Evolutionary conservation across 768 basidiomycete species (phyloP).

Genomic region (Lentinula guzmanii): DNA sequence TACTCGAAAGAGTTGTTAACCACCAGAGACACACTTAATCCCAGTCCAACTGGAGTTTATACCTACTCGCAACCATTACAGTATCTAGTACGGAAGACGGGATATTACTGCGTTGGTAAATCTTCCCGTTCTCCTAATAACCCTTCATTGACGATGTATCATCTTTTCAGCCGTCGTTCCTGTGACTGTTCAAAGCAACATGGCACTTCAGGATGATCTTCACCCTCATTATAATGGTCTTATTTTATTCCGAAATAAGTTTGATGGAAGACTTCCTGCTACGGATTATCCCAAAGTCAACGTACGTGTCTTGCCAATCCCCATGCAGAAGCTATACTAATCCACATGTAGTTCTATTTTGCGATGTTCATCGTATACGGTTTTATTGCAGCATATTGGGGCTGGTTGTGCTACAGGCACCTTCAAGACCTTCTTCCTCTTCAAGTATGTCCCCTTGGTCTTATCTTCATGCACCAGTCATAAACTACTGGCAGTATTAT

Average conservation of each 20-base stretch:
- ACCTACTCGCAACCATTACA: conserved; percentile 68
- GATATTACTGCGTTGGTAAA: conserved; percentile 95
- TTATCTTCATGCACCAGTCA: background rate
- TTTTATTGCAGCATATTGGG: conserved; percentile 69
- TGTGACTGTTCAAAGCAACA: conserved; percentile 62
- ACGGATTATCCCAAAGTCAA: conserved; percentile 97
- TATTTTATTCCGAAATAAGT: conserved; percentile 84
- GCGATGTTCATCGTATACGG: conserved; percentile 77
- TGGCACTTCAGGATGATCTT: conserved; percentile 26
- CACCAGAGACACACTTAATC: conserved; percentile 28
- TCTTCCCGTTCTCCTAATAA: conserved; percentile 8
- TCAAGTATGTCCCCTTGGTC: conserved; percentile 46
- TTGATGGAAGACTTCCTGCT: conserved; percentile 84
- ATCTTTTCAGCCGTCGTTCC: conserved; percentile 69
- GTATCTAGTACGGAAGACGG: conserved; percentile 80
- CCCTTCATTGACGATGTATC: background rate
- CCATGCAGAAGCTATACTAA: background rate
- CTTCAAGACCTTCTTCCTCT: conserved; percentile 82
- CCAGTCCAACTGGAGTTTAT: conserved; percentile 44
- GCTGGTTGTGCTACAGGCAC: conserved; percentile 75
- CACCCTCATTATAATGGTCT: conserved; percentile 77
- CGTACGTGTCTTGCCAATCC: conserved; percentile 37
- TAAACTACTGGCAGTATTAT: conserved; percentile 57
- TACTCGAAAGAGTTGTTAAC: background rate
- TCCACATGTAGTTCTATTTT: conserved; percentile 70